Evolutionary conservation across 2,329 filamentous ascomycete genomes (phyloP).

Genomic region (Epichloe hybrida): DNA sequence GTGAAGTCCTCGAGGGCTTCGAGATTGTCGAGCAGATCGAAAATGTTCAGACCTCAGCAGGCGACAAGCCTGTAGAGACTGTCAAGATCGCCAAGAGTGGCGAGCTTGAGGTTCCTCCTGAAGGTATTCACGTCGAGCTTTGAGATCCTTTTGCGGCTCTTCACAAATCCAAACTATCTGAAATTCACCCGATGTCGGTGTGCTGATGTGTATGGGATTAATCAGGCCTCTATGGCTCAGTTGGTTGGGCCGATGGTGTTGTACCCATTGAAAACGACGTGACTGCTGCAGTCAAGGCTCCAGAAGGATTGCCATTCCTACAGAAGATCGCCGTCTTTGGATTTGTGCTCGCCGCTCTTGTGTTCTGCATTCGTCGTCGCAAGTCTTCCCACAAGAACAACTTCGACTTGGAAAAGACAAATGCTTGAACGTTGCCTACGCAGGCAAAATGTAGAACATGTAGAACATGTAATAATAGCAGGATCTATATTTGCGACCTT

Average conservation of each 20-base stretch:
- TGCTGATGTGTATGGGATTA: slow-evolving; percentile 21
- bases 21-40: slow-evolving; percentile 70
- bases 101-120: slow-evolving; percentile 67
- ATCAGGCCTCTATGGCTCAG: slow-evolving; percentile 17
- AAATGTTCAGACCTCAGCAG: slow-evolving; percentile 48
- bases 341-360: slow-evolving; percentile 32
- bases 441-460: slow-evolving; percentile 2
- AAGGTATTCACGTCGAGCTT: slow-evolving; percentile 90
- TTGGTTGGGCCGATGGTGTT: slow-evolving; percentile 10
- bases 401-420: slow-evolving; percentile 29
- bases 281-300: not conserved
- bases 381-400: slow-evolving; percentile 16
- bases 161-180: slow-evolving; percentile 3
- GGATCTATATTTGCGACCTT: not conserved
- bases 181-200: slow-evolving; percentile 15
- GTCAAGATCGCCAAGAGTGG: slow-evolving; percentile 76
- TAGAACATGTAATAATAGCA: slow-evolving; percentile 5
- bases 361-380: slow-evolving; percentile 29
- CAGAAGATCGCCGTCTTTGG: slow-evolving; percentile 38
- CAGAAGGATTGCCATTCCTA: slow-evolving; percentile 21
- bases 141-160: slow-evolving; percentile 30
- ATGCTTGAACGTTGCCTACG: slow-evolving; percentile 19
- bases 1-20: slow-evolving; percentile 77
- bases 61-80: slow-evolving; percentile 54
- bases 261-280: slow-evolving; percentile 5